These are phyloP conservation scores for Metarhizium brunneum DNA, from an alignment of 2,329 filamentous ascomycete species.

Conservation along the genomic window DNA sequence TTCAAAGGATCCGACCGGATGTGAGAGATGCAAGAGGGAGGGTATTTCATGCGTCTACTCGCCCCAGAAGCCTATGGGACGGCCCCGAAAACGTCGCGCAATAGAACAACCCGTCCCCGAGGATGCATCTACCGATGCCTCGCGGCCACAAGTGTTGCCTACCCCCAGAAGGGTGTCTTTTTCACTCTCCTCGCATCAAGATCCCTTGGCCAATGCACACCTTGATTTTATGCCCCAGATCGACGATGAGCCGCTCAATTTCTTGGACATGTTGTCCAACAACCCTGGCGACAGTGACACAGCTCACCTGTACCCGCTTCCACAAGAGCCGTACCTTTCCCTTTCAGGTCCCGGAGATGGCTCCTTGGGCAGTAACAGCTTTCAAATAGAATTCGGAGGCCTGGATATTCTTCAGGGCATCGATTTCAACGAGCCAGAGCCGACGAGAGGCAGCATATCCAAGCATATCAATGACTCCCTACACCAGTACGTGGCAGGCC, in stretches of 20 bases:
- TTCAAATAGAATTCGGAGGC: conserved; percentile 14
- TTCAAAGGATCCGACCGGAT: conserved; percentile 51
- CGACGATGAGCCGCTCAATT: conserved; percentile 18
- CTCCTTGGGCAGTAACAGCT: conserved; percentile 1
- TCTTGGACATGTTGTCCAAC: conserved; percentile 27
- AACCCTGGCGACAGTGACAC: conserved; percentile 13
- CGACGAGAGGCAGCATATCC: conserved; percentile 16
- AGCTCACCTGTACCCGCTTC: conserved; percentile 6
- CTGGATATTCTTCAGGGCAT: conserved; percentile 21
- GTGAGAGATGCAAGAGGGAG: conserved; percentile 48
- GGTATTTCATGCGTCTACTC: conserved; percentile 52
- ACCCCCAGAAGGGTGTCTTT: not conserved
- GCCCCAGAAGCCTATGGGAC: conserved; percentile 56
- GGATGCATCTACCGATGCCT: not conserved
- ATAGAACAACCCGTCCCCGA: conserved; percentile 16
- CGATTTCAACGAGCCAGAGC: conserved; percentile 22
- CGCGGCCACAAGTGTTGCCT: not conserved
- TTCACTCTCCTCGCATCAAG: not conserved
- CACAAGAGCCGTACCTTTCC: conserved; percentile 6
- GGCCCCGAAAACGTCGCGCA: conserved; percentile 48
- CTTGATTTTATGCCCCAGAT: conserved; percentile 25
- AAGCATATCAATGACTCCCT: conserved; percentile 19
- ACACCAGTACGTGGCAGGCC: conserved; percentile 16
- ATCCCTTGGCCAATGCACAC: conserved; percentile 13
- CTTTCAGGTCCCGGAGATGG: conserved; percentile 8